Percentiles rank a stretch among this genome's conserved stretches.
These are phyloP conservation scores for Chaetoceros tenuissimus DNA, from an alignment of 108 stramenopile genomes.

Conservation along the genomic window DNA sequence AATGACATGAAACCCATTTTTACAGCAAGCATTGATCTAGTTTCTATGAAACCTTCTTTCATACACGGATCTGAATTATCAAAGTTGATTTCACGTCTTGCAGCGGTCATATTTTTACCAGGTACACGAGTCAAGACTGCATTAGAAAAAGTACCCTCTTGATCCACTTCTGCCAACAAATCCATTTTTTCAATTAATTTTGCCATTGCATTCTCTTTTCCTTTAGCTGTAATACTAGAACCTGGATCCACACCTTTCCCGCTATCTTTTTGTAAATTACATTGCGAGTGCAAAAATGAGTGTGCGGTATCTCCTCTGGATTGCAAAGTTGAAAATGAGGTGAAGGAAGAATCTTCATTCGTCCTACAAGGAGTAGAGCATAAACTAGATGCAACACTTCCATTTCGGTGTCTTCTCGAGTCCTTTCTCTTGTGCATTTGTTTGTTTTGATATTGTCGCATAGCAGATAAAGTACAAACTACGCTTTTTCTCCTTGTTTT, in stretches of 20 bases:
- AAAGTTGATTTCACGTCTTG: background rate
- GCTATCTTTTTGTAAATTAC: conserved; percentile 53
- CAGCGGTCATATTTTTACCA: conserved; percentile 13
- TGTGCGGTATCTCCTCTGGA: background rate
- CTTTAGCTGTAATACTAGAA: conserved; percentile 23
- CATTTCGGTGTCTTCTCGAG: background rate
- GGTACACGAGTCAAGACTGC: conserved; percentile 27
- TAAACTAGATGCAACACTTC: background rate
- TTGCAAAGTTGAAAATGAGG: background rate
- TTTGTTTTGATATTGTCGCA: background rate
- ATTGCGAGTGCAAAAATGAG: conserved; percentile 26
- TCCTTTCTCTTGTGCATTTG: background rate
- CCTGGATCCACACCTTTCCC: conserved; percentile 36
- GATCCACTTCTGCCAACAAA: conserved; percentile 28
- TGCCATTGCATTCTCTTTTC: conserved; percentile 18
- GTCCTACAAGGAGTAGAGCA: background rate
- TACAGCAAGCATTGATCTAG: conserved; percentile 43
- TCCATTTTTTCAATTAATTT: conserved; percentile 50
- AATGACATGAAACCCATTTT: conserved; percentile 52
- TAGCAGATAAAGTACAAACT: background rate
- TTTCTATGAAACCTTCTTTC: conserved; percentile 22
- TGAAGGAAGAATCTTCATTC: background rate
- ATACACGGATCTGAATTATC: background rate
- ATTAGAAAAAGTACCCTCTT: conserved; percentile 1
- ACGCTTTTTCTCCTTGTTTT: background rate